Percentiles rank a stretch among this genome's conserved stretches.
Evolutionary conservation across 106 monocot species (phyloP).

Genomic region (Allium cepa): DNA sequence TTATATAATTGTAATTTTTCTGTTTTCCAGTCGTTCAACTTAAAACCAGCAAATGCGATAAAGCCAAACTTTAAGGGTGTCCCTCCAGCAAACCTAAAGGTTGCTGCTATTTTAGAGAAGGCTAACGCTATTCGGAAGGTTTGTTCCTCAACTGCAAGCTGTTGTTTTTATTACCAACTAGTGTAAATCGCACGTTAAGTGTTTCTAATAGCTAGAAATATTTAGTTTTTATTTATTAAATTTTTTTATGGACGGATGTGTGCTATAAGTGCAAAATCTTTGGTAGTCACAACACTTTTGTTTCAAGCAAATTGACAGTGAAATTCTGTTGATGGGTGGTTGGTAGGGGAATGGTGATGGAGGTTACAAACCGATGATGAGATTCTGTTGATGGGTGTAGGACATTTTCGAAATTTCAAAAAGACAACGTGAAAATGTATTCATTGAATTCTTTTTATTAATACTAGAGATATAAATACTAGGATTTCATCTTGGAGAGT

Average conservation of each 20-base stretch:
- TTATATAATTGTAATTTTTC: background rate
- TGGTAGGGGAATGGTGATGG: too few species aligned
- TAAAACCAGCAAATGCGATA: constrained; percentile 52
- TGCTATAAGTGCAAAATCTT: background rate
- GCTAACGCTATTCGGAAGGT: constrained; percentile 96
- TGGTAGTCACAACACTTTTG: background rate
- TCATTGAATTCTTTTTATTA: too few species aligned
- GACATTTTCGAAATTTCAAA: too few species aligned
- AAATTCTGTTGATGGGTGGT: too few species aligned
- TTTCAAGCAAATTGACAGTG: background rate
- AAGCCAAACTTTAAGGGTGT: constrained; percentile 40
- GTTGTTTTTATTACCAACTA: background rate
- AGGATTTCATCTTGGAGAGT: too few species aligned
- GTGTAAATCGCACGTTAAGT: background rate
- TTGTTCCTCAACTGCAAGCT: background rate
- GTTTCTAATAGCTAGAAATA: background rate
- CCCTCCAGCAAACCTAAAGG: constrained; percentile 71
- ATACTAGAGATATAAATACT: too few species aligned
- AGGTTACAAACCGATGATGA: too few species aligned
- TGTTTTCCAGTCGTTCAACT: constrained; percentile 64
- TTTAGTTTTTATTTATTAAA: background rate
- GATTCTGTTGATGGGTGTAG: too few species aligned
- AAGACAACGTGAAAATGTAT: too few species aligned
- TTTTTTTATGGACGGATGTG: background rate
- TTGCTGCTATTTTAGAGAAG: constrained; percentile 93